Percentiles rank a stretch among this genome's conserved stretches.
Evolutionary conservation across 768 basidiomycete genomes (phyloP).

Genomic region (Stropharia rugosoannulata): DNA sequence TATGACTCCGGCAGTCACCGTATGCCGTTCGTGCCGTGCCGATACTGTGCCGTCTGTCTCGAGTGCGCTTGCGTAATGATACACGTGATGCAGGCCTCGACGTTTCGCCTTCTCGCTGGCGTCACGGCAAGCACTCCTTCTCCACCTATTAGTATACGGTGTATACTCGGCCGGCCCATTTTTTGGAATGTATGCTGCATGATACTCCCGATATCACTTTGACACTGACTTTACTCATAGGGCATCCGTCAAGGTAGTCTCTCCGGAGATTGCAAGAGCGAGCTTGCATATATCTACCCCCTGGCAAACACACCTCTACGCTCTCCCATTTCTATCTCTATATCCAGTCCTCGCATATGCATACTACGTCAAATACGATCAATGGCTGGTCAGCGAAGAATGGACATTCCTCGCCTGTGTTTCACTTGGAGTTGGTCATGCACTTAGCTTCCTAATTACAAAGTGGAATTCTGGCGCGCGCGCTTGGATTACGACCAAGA

Average conservation of each 20-base stretch:
- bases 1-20: conserved; percentile 2
- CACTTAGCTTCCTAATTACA: conserved; percentile 89
- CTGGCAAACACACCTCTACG: conserved; percentile 72
- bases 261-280: conserved; percentile 66
- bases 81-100: conserved; percentile 1
- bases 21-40: neutral
- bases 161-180: neutral
- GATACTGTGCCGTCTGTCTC: too few relatives aligned
- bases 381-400: conserved; percentile 91
- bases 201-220: neutral
- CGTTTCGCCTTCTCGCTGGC: neutral
- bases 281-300: conserved; percentile 66
- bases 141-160: neutral
- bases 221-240: conserved; percentile 20
- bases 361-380: conserved; percentile 88
- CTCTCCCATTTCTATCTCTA: conserved; percentile 73
- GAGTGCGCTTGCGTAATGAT: neutral
- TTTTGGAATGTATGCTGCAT: neutral
- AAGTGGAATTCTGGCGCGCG: conserved; percentile 83
- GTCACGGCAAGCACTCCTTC: neutral
- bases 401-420: conserved; percentile 97
- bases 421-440: conserved; percentile 81
- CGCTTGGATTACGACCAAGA: conserved; percentile 77
- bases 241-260: conserved; percentile 54
- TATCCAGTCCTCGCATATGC: conserved; percentile 88